Evolutionary conservation across 2,329 filamentous ascomycete genomes (phyloP).

Genomic region (Venturia pyrina): DNA sequence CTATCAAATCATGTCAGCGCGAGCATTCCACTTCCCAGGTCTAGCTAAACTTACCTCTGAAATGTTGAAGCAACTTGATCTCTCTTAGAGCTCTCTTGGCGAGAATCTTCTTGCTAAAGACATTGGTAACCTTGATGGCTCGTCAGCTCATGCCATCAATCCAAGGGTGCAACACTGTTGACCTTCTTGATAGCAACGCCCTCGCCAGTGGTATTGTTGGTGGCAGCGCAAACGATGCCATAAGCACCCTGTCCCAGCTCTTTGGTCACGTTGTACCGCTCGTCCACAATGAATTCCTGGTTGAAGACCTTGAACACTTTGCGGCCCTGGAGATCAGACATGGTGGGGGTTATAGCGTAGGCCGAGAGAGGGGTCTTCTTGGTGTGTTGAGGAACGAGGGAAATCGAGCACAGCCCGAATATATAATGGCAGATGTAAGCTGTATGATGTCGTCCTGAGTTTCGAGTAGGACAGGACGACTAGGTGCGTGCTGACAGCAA

Average conservation of each 20-base stretch:
- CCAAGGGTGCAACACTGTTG: conserved; percentile 13
- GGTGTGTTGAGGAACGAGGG: neutral
- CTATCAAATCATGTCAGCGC: conserved; percentile 17
- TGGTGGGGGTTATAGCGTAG: neutral
- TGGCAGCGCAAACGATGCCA: conserved; percentile 94
- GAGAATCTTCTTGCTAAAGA: conserved; percentile 99
- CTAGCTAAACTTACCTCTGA: conserved; percentile 44
- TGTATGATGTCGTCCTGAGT: neutral
- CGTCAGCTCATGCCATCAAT: neutral
- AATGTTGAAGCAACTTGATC: conserved; percentile 98
- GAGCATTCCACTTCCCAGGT: neutral
- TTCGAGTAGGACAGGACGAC: neutral
- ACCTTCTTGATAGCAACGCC: conserved; percentile 99
- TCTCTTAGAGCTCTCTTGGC: conserved; percentile 95
- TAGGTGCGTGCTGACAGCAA: neutral
- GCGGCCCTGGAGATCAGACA: conserved; percentile 50
- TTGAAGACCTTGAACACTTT: conserved; percentile 99
- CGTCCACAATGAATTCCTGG: conserved; percentile 97
- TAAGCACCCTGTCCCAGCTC: conserved; percentile 97
- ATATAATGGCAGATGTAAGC: neutral
- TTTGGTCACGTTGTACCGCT: conserved; percentile 96
- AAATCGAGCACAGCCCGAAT: neutral
- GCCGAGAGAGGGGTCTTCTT: neutral
- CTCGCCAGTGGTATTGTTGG: conserved; percentile 82
- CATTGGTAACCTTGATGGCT: conserved; percentile 57